Evolutionary conservation across 306 rosid genomes (phyloP).

Genomic region (Ochetophila trinervis): DNA sequence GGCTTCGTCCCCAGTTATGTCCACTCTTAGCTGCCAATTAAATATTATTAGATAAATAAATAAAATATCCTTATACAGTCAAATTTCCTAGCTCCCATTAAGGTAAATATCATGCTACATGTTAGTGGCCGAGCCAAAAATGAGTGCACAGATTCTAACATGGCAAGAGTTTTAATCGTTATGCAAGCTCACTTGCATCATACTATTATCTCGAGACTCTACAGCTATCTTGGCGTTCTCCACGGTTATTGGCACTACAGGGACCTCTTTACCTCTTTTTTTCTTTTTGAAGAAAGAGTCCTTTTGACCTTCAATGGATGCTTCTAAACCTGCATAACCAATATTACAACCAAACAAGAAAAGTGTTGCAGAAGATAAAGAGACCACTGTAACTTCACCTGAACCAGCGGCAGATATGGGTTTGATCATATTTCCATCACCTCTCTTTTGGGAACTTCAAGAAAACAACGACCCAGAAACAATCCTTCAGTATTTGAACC

Average conservation of each 20-base stretch:
- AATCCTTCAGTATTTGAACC: background rate
- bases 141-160: background rate
- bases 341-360: conserved; percentile 6
- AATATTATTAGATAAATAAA: background rate
- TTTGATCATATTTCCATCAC: conserved; percentile 12
- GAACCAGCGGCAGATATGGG: conserved; percentile 36
- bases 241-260: conserved; percentile 30
- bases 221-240: conserved; percentile 46
- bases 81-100: background rate
- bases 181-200: conserved; percentile 55
- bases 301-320: conserved; percentile 54
- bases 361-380: background rate
- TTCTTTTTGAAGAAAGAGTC: no score
- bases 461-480: conserved; percentile 11
- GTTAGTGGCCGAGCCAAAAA: background rate
- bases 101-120: no score
- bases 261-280: no score
- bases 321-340: conserved; percentile 60
- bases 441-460: conserved; percentile 18
- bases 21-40: conserved; percentile 66
- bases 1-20: conserved; percentile 68
- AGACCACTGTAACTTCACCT: conserved; percentile 21
- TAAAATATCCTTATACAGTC: background rate
- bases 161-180: background rate
- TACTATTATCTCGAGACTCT: conserved; percentile 54